Evolutionary conservation across 495 filamentous ascomycete genomes (phyloP).

Genomic region (Penicillium turbatum): DNA sequence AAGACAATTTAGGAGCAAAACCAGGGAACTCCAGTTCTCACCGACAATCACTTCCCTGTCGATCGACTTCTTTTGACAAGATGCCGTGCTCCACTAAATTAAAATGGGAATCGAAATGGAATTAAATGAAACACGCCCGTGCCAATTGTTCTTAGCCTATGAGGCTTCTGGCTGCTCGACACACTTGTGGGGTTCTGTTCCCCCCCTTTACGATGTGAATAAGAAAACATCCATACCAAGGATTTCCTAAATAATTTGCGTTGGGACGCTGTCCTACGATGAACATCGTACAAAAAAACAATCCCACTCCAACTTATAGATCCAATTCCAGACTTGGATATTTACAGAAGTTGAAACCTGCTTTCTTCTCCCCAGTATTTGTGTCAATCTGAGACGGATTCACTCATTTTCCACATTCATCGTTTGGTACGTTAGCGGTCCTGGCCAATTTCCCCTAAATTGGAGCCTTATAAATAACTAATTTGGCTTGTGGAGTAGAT

Average conservation of each 20-base stretch:
- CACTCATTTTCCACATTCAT: neutral
- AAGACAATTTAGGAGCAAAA: neutral
- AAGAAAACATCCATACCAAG: neutral
- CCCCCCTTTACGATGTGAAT: constrained; percentile 18
- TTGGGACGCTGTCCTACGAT: neutral
- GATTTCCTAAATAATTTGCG: neutral
- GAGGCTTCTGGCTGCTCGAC: neutral
- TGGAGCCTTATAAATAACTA: neutral
- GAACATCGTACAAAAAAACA: constrained; percentile 12
- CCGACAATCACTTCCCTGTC: neutral
- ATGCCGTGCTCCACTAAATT: constrained; percentile 14
- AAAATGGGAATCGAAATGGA: neutral
- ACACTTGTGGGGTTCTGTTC: constrained; percentile 5
- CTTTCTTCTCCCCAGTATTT: neutral
- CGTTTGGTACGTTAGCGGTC: neutral
- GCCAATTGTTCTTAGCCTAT: constrained; percentile 7
- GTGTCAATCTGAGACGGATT: neutral
- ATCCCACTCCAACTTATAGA: neutral
- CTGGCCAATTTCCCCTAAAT: neutral
- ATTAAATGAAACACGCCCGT: constrained; percentile 22
- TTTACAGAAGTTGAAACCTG: neutral
- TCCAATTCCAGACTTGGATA: neutral
- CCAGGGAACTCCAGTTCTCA: neutral
- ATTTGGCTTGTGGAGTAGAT: constrained; percentile 8
- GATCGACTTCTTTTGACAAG: constrained; percentile 1